phyloP scores from a whole-genome alignment of 2,329 filamentous ascomycete genomes.

The Orbilia blumenaviensis region DNA sequence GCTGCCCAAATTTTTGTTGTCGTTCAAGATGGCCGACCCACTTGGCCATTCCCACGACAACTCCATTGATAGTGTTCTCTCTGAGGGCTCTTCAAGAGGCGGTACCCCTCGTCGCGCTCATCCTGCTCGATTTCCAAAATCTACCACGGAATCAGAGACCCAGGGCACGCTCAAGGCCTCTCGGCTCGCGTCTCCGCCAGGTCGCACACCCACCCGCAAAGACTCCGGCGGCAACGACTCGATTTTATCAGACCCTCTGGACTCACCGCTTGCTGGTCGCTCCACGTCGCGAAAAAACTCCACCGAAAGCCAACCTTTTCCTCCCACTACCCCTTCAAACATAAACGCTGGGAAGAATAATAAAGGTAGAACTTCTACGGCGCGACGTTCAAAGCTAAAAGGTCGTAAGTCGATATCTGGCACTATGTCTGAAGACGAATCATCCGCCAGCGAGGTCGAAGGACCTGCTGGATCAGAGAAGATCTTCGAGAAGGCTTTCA shows the following conservation, averaged over 20 bases:
- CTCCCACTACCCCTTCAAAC: constrained; percentile 33
- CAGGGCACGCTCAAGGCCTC: constrained; percentile 45
- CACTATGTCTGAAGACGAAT: constrained; percentile 47
- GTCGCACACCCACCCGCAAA: constrained; percentile 35
- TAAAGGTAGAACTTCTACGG: constrained; percentile 43
- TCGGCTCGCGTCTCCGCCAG: constrained; percentile 40
- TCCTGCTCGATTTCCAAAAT: constrained; percentile 49
- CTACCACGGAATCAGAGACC: constrained; percentile 36
- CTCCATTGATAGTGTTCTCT: constrained; percentile 50
- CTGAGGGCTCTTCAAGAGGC: constrained; percentile 44
- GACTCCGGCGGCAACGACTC: constrained; percentile 24
- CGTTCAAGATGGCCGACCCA: constrained; percentile 47
- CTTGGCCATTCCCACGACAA: constrained; percentile 23
- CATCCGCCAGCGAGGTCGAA: constrained; percentile 46
- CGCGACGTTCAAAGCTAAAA: constrained; percentile 46
- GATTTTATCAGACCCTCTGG: constrained; percentile 20
- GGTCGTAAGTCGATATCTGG: constrained; percentile 43
- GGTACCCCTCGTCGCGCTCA: constrained; percentile 50
- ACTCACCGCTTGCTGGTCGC: constrained; percentile 11
- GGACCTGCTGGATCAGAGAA: constrained; percentile 25
- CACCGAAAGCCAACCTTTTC: constrained; percentile 6
- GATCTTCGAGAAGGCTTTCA: constrained; percentile 46
- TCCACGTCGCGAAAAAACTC: constrained; percentile 38
- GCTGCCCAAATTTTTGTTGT: constrained; percentile 27
- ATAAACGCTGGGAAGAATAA: constrained; percentile 17